Evolutionary conservation across 2,329 filamentous ascomycete species (phyloP), one percentile per base, ranked within the genome.

Genomic region (Penicillium oxalicum): DNA sequence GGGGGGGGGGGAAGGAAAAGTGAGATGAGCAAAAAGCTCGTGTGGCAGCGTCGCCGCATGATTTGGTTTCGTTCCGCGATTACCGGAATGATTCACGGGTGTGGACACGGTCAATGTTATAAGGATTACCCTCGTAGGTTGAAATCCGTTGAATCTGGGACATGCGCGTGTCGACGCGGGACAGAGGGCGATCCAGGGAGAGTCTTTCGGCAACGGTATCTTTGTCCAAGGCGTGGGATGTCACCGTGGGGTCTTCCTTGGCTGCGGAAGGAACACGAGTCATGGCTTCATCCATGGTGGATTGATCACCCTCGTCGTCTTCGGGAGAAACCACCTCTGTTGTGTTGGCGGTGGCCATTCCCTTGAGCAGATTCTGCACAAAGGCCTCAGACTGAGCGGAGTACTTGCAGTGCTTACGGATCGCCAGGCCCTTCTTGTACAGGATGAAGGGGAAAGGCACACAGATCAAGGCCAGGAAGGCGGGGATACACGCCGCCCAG

Each of bases 401-500:
- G 50, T 65, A 73, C 53, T 71, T 70, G 63, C 69, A 73, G 50
- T 68, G 62, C 43, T 64, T 62, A n/a, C 71, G 64, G 46, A 74
- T 69, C 3, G 50, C 45, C 8, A 62, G 50, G 18, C 70, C 71
- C 51, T 72, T 70, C 52, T 68, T 70, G 60, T 73, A 73, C 47
- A 74, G 69, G 26, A 74, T 51, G 59, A 73, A 72, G 3, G 70
- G 71, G 48, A 74, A 72, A 0, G 71, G 71, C 6, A 73, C 62
- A 34, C 71, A 73, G 3, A 66, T 66, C 11, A 75, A 54, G 1
- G 73, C 73, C 33, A 77, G 50, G 56, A 77, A 76, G 0, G 67
- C 75, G 0, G 72, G 73, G 18, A 77, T 59, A 25, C 65, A 69
- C 7, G 69, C 70, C 5, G 73, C 74, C 74, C 74, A 77, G 50